phyloP scores from a whole-genome alignment of 352 stramenopile species.

The Halophytophthora polymorphica region DNA sequence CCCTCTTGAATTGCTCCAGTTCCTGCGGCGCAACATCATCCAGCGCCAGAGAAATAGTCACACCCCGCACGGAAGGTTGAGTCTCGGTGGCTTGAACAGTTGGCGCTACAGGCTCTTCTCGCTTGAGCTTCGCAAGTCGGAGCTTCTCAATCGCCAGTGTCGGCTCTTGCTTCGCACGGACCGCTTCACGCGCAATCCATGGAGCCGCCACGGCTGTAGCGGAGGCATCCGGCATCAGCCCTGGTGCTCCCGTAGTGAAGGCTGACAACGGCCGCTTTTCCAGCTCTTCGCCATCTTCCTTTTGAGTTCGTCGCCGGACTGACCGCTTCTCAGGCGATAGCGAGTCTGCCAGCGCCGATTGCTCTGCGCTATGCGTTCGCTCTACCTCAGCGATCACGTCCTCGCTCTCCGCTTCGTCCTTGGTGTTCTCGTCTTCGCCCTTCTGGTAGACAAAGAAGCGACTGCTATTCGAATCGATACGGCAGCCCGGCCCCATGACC shows the following conservation, averaged over 20 bases:
- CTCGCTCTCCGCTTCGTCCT: slow-evolving; percentile 17
- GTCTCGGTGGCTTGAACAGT: neutral
- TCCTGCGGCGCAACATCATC: slow-evolving; percentile 31
- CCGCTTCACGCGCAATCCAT: slow-evolving; percentile 40
- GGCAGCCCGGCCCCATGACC: slow-evolving; percentile 38
- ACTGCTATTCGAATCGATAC: slow-evolving; percentile 78
- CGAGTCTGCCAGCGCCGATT: neutral
- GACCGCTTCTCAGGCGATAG: slow-evolving; percentile 6
- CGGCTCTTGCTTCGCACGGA: slow-evolving; percentile 37
- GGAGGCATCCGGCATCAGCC: slow-evolving; percentile 12
- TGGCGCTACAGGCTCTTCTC: neutral
- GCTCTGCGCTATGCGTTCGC: slow-evolving; percentile 12
- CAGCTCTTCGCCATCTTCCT: slow-evolving; percentile 27
- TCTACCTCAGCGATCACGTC: slow-evolving; percentile 32
- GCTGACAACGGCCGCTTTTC: slow-evolving; percentile 18
- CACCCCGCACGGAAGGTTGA: neutral
- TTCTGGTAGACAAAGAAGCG: slow-evolving; percentile 77
- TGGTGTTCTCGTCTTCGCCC: slow-evolving; percentile 11
- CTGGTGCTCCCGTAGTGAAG: slow-evolving; percentile 6
- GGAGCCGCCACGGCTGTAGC: slow-evolving; percentile 19
- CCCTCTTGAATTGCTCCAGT: slow-evolving; percentile 17
- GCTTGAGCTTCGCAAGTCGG: slow-evolving; percentile 25
- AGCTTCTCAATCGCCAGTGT: slow-evolving; percentile 44
- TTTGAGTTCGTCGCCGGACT: slow-evolving; percentile 17
- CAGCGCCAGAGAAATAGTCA: slow-evolving; percentile 47